These are phyloP conservation scores for Gracilaria gracilis DNA, from an alignment of 23 red algal species.

Conservation along the genomic window DNA sequence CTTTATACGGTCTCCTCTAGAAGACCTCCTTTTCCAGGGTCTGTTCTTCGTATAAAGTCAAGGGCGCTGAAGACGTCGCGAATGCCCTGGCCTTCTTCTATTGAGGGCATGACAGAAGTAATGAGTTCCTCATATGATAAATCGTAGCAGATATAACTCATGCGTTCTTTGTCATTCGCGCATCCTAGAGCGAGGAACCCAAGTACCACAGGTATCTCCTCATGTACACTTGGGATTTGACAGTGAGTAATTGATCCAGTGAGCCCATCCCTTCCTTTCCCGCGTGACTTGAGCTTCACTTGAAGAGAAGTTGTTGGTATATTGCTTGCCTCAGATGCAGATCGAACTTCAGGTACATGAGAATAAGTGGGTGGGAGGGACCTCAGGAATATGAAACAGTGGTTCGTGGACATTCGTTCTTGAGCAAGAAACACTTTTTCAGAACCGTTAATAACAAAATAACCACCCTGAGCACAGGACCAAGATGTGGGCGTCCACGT, in stretches of 20 bases:
- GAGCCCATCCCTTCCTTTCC: constrained; percentile 50
- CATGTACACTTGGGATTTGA: constrained; percentile 84
- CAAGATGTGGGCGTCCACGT: constrained; percentile 5
- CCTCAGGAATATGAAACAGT: constrained; percentile 90
- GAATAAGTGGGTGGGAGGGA: constrained; percentile 72
- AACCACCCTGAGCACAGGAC: constrained; percentile 93
- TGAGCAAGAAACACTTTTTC: constrained; percentile 99
- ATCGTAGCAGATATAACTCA: constrained; percentile 96
- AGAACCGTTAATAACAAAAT: constrained; percentile 99
- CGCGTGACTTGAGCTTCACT: constrained; percentile 76
- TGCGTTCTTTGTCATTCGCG: constrained; percentile 94
- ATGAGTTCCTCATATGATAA: constrained; percentile 92
- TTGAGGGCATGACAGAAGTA: constrained; percentile 92
- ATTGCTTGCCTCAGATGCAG: constrained; percentile 89
- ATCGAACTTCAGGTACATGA: constrained; percentile 93
- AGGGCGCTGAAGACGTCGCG: constrained; percentile 86
- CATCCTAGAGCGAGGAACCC: constrained; percentile 95
- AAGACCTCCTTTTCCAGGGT: constrained; percentile 57
- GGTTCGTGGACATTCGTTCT: constrained; percentile 95
- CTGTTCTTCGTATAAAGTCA: constrained; percentile 95
- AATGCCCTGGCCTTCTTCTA: constrained; percentile 92
- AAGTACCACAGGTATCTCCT: constrained; percentile 95
- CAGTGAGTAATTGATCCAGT: constrained; percentile 76
- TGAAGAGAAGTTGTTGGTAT: constrained; percentile 72
- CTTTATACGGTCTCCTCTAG: constrained; percentile 82